Evolutionary conservation across 371 early-diverging fungal species (phyloP).

Genomic region (Lichtheimia ornata): DNA sequence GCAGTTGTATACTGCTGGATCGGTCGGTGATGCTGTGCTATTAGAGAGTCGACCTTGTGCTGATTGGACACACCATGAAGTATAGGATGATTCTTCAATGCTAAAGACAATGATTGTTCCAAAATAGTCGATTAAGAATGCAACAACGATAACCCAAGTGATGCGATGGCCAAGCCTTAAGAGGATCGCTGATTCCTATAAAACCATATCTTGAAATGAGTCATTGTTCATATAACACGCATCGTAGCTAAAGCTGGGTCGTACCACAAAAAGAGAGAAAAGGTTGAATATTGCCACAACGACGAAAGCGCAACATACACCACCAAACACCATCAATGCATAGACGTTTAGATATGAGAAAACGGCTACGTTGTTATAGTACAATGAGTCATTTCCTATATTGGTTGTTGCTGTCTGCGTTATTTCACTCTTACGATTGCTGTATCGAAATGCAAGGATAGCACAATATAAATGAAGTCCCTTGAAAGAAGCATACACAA

Average conservation of each 20-base stretch:
- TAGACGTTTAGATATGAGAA: not conserved
- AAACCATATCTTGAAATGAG: not conserved
- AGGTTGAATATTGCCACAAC: constrained; percentile 32
- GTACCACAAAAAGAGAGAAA: constrained; percentile 30
- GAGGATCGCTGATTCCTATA: constrained; percentile 18
- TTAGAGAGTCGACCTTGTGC: not conserved
- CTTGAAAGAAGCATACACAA: constrained; percentile 4
- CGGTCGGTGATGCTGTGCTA: not conserved
- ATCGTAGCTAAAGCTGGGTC: not conserved
- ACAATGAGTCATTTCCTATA: not conserved
- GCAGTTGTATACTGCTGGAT: constrained; percentile 41
- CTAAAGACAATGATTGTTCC: constrained; percentile 27
- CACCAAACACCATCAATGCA: constrained; percentile 30
- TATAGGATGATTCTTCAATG: constrained; percentile 25
- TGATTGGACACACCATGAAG: constrained; percentile 30
- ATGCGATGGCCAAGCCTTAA: constrained; percentile 18
- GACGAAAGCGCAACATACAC: constrained; percentile 31
- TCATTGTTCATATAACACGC: no score
- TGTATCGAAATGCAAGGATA: constrained; percentile 20
- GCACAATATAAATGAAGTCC: constrained; percentile 20
- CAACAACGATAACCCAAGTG: constrained; percentile 21
- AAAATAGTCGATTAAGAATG: constrained; percentile 26
- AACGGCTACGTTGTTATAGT: not conserved
- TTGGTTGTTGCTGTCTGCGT: not conserved
- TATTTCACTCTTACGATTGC: constrained; percentile 23